A percentile compares a stretch with the other conserved stretches of the same genome.
Evolutionary conservation across 2,329 filamentous ascomycete genomes (phyloP).

Genomic region (Stachybotrys chlorohalonatus): DNA sequence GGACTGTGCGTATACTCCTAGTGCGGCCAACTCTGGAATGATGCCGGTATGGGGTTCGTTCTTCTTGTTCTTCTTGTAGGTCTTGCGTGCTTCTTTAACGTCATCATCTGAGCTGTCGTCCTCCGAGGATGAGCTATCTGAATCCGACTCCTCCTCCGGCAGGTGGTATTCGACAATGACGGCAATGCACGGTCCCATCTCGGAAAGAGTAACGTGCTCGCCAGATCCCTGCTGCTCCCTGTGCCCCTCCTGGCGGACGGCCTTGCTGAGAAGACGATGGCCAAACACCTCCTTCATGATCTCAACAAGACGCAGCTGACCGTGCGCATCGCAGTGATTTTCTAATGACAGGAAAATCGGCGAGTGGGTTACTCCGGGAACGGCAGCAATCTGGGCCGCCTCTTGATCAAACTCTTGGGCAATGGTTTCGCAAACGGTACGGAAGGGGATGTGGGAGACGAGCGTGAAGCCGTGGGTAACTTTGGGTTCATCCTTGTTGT

Average conservation of each 20-base stretch:
- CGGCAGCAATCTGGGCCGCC: slow-evolving; percentile 26
- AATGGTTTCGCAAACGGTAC: slow-evolving; percentile 56
- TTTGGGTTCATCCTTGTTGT: slow-evolving; percentile 54
- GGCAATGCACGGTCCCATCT: slow-evolving; percentile 53
- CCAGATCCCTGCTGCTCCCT: slow-evolving; percentile 40
- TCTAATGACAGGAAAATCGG: slow-evolving; percentile 59
- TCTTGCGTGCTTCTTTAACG: slow-evolving; percentile 35
- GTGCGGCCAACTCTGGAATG: slow-evolving; percentile 53
- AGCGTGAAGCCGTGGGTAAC: slow-evolving; percentile 63
- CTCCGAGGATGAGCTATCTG: slow-evolving; percentile 26
- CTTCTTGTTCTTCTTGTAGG: slow-evolving; percentile 46
- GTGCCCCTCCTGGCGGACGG: slow-evolving; percentile 46
- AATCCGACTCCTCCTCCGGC: slow-evolving; percentile 36
- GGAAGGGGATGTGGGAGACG: slow-evolving; percentile 56
- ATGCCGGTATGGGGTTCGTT: slow-evolving; percentile 38
- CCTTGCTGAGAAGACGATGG: slow-evolving; percentile 47
- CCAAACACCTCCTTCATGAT: slow-evolving; percentile 60
- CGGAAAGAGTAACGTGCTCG: slow-evolving; percentile 47
- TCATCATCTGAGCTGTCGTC: slow-evolving; percentile 28
- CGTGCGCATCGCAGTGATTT: slow-evolving; percentile 53
- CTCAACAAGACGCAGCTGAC: slow-evolving; percentile 50
- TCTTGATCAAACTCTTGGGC: slow-evolving; percentile 53
- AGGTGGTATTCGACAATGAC: slow-evolving; percentile 62
- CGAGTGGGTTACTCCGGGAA: slow-evolving; percentile 32
- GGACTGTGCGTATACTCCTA: slow-evolving; percentile 62